Base-by-base conservation (phyloP, 1,284 basidiomycete genomes). In the Cutaneotrichosporon spelunceum region DNA sequence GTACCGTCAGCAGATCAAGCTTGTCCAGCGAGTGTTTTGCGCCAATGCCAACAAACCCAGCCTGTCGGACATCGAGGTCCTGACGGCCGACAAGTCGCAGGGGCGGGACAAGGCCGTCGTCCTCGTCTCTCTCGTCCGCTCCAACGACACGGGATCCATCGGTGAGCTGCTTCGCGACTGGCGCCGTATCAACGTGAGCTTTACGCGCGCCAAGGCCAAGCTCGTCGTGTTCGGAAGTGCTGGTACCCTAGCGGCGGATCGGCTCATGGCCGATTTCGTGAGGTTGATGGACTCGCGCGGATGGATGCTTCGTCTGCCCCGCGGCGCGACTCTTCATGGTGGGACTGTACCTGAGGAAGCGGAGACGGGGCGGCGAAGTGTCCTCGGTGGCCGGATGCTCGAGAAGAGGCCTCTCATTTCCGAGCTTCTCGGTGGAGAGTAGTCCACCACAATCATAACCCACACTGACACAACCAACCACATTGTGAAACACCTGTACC, bases 51-150 rank as follows among this genome's bases (percentile, higher is more conserved):
- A 36, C 30, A 33, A 33, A 9, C 30, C 30, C 30, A 33, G 30
- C 19, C 27, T 73, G 50, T 64, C 69, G 9, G 82, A 81, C 2
- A 82, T 99, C 27, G 96, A 99, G 75, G 86, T 96, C 57, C 81
- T 98, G 60, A 99, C 95, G 0, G 95, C 94, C 4, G 96, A 99
- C 79, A 88, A 88, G 59, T 92, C 90, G 76, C 95, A 99, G 78
- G 96, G 96, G 0, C 82, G 96, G 50, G 96, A 99, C 80, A 99
- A 99, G 78, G 91, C 93, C 54, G 93, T 90, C 70, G 88, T 99
- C 64, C 83, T 99, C 66, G 89, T 99, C 60, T 94, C 91, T 10
- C 87, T 98, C 80, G 93, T 97, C 6, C 83, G 93, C 55, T 91
- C 90, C 1, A 96, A 97, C 71, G 85, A 87, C 53, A 78, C 80